Percentiles rank a stretch among this genome's conserved stretches.
phyloP scores from a whole-genome alignment of 257 asterid species.

The Solanum arcanum region DNA sequence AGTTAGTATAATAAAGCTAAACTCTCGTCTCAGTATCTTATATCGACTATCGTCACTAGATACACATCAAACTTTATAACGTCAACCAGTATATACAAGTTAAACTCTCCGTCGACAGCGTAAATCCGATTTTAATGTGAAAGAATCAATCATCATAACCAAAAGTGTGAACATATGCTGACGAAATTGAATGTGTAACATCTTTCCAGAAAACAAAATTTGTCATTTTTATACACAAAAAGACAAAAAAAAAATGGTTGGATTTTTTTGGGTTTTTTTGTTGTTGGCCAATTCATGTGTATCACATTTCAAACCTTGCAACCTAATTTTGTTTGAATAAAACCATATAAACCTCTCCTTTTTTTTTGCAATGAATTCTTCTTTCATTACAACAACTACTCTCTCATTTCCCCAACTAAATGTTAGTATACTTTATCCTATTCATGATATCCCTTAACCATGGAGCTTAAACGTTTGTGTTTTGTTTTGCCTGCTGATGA shows the following conservation, averaged over 20 bases:
- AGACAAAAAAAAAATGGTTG: not conserved
- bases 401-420: not conserved
- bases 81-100: not conserved
- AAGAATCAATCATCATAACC: not conserved
- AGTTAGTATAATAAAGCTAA: not conserved
- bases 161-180: not conserved
- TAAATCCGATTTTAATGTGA: not conserved
- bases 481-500: conserved; percentile 57
- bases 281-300: not conserved
- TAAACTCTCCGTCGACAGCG: not conserved
- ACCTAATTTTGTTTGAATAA: not conserved
- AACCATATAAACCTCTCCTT: not conserved
- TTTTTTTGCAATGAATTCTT: not conserved
- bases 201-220: not conserved
- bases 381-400: not conserved
- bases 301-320: not conserved
- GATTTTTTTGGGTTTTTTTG: not conserved
- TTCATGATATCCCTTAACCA: conserved; percentile 5
- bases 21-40: not conserved
- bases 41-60: not conserved
- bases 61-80: not conserved
- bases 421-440: not conserved
- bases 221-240: not conserved
- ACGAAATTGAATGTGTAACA: not conserved
- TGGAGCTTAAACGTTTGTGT: conserved; percentile 60